Conservation (phyloP, 495 filamentous ascomycete species). For the Patellaria atrata region DNA sequence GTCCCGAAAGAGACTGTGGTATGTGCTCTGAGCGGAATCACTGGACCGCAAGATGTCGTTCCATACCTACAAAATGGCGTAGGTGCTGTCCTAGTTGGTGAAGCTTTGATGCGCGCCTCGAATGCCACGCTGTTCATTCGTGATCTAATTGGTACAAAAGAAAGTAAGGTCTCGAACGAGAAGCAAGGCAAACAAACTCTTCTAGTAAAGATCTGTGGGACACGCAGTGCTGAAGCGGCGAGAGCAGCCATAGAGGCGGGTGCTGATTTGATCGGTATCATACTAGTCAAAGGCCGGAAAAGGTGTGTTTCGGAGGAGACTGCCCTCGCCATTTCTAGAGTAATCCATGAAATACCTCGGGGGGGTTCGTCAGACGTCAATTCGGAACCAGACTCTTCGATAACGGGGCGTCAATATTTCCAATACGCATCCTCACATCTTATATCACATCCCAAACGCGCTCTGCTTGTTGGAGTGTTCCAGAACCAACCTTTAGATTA, state of each 20-base stretch:
- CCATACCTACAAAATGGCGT: slow-evolving; percentile 80
- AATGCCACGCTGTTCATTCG: slow-evolving; percentile 69
- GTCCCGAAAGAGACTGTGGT: slow-evolving; percentile 79
- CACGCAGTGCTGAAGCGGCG: slow-evolving; percentile 68
- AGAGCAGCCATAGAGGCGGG: slow-evolving; percentile 69
- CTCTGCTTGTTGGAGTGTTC: slow-evolving; percentile 87
- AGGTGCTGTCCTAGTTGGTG: slow-evolving; percentile 84
- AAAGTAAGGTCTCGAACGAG: slow-evolving; percentile 4
- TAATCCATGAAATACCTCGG: slow-evolving; percentile 45
- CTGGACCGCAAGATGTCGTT: slow-evolving; percentile 76
- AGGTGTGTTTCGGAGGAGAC: slow-evolving; percentile 63
- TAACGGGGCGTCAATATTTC: slow-evolving; percentile 45
- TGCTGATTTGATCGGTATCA: slow-evolving; percentile 86
- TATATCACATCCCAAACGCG: slow-evolving; percentile 42
- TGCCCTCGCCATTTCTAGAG: slow-evolving; percentile 64
- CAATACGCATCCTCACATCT: slow-evolving; percentile 36
- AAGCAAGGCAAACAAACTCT: slow-evolving; percentile 24
- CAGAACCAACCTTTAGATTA: slow-evolving; percentile 77
- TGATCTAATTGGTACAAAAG: slow-evolving; percentile 52
- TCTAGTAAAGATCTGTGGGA: slow-evolving; percentile 95
- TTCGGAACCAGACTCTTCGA: neutral
- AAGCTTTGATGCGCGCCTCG: slow-evolving; percentile 82
- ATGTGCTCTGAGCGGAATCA: slow-evolving; percentile 89
- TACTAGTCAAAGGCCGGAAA: slow-evolving; percentile 66
- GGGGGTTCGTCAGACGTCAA: slow-evolving; percentile 1